phyloP scores from a whole-genome alignment of 2,329 filamentous ascomycete genomes.

The Beauveria sp. region DNA sequence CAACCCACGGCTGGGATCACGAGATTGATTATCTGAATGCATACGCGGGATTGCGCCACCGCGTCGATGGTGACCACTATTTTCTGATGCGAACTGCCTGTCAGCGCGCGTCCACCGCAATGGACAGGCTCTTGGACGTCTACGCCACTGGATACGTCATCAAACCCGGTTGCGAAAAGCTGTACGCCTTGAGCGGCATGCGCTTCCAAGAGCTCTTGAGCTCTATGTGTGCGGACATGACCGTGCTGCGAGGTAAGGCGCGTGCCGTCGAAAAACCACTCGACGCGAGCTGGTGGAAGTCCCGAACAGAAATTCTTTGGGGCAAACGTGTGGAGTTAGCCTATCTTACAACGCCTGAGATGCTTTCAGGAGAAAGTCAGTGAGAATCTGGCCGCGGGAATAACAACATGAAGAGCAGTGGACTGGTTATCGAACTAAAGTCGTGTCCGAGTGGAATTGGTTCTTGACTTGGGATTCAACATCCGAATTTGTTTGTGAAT shows the following conservation, averaged over 20 bases:
- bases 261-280: background rate
- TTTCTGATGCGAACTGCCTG: slow-evolving; percentile 9
- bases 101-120: slow-evolving; percentile 13
- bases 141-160: background rate
- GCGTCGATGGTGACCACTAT: background rate
- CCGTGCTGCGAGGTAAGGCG: accelerated
- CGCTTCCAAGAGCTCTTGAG: slow-evolving; percentile 2
- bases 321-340: background rate
- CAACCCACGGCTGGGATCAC: slow-evolving; percentile 5
- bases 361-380: too few species aligned
- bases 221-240: background rate
- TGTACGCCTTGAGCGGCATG: background rate
- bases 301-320: background rate
- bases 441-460: too few species aligned
- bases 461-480: too few species aligned
- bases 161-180: background rate
- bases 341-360: too few species aligned
- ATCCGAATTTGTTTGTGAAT: too few species aligned
- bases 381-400: background rate
- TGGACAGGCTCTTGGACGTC: slow-evolving; percentile 1
- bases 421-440: too few species aligned
- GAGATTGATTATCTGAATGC: slow-evolving; percentile 15
- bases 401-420: background rate
- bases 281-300: background rate
- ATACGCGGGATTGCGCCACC: slow-evolving; percentile 15